phyloP scores from a whole-genome alignment of 805 yeast genomes.

The Wickerhamiella hasegawae region DNA sequence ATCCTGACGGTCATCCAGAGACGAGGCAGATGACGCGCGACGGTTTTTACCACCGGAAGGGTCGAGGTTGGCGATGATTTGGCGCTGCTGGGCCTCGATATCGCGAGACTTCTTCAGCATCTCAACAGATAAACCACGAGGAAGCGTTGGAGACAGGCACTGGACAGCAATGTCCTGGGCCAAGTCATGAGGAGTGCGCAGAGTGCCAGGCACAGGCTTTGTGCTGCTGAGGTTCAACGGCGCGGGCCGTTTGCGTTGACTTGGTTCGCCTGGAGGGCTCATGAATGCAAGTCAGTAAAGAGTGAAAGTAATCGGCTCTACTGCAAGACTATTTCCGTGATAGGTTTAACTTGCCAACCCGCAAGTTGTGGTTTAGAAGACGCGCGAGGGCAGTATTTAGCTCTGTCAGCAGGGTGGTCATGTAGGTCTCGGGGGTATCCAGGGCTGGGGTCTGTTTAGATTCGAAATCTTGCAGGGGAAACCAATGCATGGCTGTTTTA shows the following conservation, averaged over 20 bases:
- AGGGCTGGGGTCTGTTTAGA: no score
- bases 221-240: constrained; percentile 3
- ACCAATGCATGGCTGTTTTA: no score
- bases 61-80: constrained; percentile 4
- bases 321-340: no score
- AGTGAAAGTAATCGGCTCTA: background rate
- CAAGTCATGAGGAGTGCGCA: constrained; percentile 4
- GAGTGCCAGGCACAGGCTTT: constrained; percentile 5
- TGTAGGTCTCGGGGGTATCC: no score
- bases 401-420: no score
- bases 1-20: no score
- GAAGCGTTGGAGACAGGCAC: constrained; percentile 10
- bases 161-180: constrained; percentile 10
- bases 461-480: no score
- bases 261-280: no score
- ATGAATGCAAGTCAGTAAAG: background rate
- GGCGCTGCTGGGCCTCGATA: constrained; percentile 11
- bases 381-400: no score
- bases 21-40: background rate
- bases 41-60: background rate
- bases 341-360: no score
- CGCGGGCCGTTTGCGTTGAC: background rate
- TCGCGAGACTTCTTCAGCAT: constrained; percentile 7
- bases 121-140: constrained; percentile 7
- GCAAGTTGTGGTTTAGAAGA: no score